These are phyloP conservation scores for Diddensiella caesifluorescens DNA, from an alignment of 805 yeast genomes.

Conservation along the genomic window DNA sequence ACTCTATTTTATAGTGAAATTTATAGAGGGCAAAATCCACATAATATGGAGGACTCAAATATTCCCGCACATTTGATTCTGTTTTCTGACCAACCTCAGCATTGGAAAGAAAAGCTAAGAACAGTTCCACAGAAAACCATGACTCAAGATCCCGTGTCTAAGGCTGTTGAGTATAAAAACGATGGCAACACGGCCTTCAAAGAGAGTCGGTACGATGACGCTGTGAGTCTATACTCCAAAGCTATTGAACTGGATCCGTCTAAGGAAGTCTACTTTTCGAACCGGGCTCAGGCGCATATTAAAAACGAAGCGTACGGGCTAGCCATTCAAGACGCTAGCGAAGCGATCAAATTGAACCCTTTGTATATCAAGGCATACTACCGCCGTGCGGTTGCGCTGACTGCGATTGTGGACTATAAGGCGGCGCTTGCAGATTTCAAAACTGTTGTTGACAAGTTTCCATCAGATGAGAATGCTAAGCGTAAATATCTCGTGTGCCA, in stretches of 20 bases:
- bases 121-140: not conserved
- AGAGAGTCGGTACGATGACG: constrained; percentile 53
- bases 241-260: constrained; percentile 61
- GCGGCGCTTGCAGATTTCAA: constrained; percentile 69
- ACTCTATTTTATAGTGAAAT: no score
- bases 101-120: no score
- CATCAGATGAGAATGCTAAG: constrained; percentile 63
- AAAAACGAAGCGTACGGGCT: constrained; percentile 81
- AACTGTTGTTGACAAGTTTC: constrained; percentile 53
- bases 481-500: constrained; percentile 58
- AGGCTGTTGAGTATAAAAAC: constrained; percentile 39
- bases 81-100: no score
- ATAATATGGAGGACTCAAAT: no score
- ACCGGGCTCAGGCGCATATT: constrained; percentile 84
- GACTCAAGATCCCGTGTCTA: not conserved
- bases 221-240: constrained; percentile 59
- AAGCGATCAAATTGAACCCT: constrained; percentile 63
- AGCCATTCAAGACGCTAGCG: constrained; percentile 73
- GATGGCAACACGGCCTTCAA: constrained; percentile 66
- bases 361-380: constrained; percentile 74
- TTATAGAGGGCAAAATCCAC: no score
- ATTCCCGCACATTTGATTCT: no score
- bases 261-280: constrained; percentile 69
- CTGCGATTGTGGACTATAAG: constrained; percentile 70
- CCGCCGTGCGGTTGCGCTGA: constrained; percentile 76